Conservation (phyloP, 1,139 yeast genomes). For the Kurtzmaniella quercitrusa region DNA sequence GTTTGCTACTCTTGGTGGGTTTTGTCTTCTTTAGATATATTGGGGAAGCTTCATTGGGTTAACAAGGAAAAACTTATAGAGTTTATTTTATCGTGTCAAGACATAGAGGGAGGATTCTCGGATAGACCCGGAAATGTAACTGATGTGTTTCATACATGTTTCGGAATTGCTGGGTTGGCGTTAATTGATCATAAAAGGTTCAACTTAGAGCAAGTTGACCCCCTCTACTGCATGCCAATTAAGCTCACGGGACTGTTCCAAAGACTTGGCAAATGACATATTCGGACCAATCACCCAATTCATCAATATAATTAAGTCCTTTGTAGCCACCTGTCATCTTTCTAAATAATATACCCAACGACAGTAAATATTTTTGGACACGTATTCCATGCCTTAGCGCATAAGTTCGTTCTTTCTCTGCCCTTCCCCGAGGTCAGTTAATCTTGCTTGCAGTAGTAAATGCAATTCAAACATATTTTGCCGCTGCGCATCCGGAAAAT, state of each 20-base stretch:
- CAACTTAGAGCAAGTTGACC: conserved; percentile 60
- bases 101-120: conserved; percentile 82
- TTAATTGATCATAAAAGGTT: conserved; percentile 53
- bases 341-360: no score
- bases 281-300: no score
- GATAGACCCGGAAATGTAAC: conserved; percentile 89
- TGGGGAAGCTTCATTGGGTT: conserved; percentile 70
- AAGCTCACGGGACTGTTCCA: conserved; percentile 1
- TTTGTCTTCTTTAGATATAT: conserved; percentile 67
- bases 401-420: no score
- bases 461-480: background rate
- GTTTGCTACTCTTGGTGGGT: conserved; percentile 99
- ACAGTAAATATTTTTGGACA: background rate
- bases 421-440: no score
- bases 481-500: background rate
- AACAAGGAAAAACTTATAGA: conserved; percentile 53
- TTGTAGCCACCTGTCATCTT: background rate
- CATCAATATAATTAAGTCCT: conserved; percentile 20
- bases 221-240: conserved; percentile 80
- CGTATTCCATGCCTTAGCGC: no score
- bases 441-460: background rate
- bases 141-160: conserved; percentile 89
- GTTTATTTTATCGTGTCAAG: conserved; percentile 79
- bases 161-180: conserved; percentile 85
- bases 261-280: conserved; percentile 38